Conservation (phyloP, 192 early-diverging fungal genomes). For the Phycomyces nitens region DNA sequence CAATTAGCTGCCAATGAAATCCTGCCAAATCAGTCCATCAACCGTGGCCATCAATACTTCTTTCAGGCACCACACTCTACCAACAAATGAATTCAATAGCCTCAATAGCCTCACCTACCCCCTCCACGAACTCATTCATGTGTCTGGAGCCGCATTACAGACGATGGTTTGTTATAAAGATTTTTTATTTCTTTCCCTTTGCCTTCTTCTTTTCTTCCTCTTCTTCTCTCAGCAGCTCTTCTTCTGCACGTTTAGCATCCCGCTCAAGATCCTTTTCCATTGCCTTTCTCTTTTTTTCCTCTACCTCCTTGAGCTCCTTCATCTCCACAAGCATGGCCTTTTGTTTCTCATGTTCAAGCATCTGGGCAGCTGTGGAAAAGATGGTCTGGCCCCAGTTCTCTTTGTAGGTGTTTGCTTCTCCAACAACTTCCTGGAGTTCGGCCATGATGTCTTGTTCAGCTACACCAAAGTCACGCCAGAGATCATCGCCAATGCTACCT, state of each 20-base stretch:
- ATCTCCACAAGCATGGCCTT: conserved; percentile 50
- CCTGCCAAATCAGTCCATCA: too few relatives aligned
- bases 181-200: conserved; percentile 31
- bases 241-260: conserved; percentile 41
- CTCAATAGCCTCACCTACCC: too few relatives aligned
- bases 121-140: too few relatives aligned
- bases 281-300: conserved; percentile 43
- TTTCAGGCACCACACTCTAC: too few relatives aligned
- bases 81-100: too few relatives aligned
- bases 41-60: too few relatives aligned
- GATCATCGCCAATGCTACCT: conserved; percentile 80
- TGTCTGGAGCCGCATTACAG: too few relatives aligned
- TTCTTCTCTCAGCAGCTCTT: conserved; percentile 42
- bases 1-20: too few relatives aligned
- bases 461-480: conserved; percentile 67
- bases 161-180: too few relatives aligned
- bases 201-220: conserved; percentile 36
- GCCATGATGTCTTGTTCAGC: conserved; percentile 77
- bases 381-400: conserved; percentile 83
- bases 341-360: conserved; percentile 62
- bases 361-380: conserved; percentile 75
- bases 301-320: conserved; percentile 44
- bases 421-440: conserved; percentile 77
- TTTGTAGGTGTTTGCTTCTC: conserved; percentile 77
- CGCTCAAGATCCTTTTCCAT: conserved; percentile 47